A percentile compares a stretch with the other conserved stretches of the same genome.
These are phyloP conservation scores for Atalantia buxifolia DNA, from an alignment of 345 rosid species.

Conservation along the genomic window DNA sequence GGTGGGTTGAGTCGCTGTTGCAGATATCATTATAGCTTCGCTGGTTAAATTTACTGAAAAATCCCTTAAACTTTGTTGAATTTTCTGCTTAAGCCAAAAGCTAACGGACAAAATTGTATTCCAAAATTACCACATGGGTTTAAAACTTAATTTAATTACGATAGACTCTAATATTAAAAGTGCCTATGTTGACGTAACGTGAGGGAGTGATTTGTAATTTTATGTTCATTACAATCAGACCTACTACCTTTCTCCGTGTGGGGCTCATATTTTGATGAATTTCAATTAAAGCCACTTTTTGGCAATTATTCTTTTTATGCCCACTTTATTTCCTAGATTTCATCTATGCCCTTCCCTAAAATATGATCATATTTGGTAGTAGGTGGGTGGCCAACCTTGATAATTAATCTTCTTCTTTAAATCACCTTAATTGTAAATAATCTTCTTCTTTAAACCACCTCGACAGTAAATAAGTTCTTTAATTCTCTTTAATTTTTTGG, in stretches of 20 bases:
- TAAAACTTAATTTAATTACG: neutral
- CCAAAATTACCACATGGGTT: neutral
- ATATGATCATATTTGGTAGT: neutral
- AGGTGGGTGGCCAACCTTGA: slow-evolving; percentile 4
- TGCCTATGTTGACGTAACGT: neutral
- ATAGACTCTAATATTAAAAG: too few relatives aligned
- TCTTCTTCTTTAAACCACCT: neutral
- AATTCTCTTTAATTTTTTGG: neutral
- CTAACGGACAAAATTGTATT: neutral
- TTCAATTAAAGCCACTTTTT: neutral
- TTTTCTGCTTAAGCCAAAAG: neutral
- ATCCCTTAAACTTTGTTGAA: slow-evolving; percentile 13
- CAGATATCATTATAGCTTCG: slow-evolving; percentile 27
- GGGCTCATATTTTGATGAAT: neutral
- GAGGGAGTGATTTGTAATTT: neutral
- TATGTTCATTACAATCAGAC: neutral
- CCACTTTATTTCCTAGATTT: neutral
- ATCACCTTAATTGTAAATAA: neutral
- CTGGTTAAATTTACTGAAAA: slow-evolving; percentile 14
- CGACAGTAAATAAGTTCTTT: neutral
- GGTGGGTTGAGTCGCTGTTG: slow-evolving; percentile 30
- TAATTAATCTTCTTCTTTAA: neutral
- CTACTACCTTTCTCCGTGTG: neutral
- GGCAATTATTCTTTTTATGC: neutral
- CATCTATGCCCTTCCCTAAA: neutral